phyloP scores from a whole-genome alignment of 345 rosid genomes.

The Ceriops decandra region DNA sequence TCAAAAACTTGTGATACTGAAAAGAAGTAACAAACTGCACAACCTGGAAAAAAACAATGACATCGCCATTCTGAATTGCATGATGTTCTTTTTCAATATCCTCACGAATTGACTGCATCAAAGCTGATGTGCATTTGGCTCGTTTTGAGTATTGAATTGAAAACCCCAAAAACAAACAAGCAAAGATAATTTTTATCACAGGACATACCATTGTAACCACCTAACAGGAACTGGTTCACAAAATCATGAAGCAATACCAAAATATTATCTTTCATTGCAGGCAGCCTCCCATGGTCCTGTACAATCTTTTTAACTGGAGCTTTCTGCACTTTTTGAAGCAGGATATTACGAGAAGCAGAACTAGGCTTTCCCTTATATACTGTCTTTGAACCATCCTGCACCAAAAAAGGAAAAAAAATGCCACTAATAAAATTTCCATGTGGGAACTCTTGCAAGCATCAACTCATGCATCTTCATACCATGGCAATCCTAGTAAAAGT shows the following conservation, averaged over 20 bases:
- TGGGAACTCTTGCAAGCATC: constrained; percentile 10
- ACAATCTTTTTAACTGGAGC: constrained; percentile 50
- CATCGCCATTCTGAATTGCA: constrained; percentile 69
- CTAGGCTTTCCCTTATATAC: constrained; percentile 62
- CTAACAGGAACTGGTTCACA: constrained; percentile 68
- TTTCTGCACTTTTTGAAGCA: constrained; percentile 38
- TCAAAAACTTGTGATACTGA: constrained; percentile 61
- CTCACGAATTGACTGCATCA: constrained; percentile 76
- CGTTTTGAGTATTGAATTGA: constrained; percentile 19
- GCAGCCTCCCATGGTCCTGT: constrained; percentile 56
- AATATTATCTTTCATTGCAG: constrained; percentile 45
- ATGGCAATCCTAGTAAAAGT: constrained; percentile 73
- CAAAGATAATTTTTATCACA: constrained; percentile 8
- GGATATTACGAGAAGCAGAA: constrained; percentile 34
- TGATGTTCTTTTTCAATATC: constrained; percentile 88
- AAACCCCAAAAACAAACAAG: constrained; percentile 7
- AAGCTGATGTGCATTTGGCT: constrained; percentile 42
- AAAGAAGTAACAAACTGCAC: constrained; percentile 77
- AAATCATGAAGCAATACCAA: constrained; percentile 71
- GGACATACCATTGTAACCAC: constrained; percentile 79
- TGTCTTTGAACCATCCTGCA: constrained; percentile 81
- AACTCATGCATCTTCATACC: constrained; percentile 41
- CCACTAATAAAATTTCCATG: constrained; percentile 8
- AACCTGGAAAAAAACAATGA: constrained; percentile 67
- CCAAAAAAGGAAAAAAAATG: constrained; percentile 3